These are phyloP conservation scores for Verticillium klebahnii DNA, from an alignment of 2,329 filamentous ascomycete genomes.

Conservation along the genomic window DNA sequence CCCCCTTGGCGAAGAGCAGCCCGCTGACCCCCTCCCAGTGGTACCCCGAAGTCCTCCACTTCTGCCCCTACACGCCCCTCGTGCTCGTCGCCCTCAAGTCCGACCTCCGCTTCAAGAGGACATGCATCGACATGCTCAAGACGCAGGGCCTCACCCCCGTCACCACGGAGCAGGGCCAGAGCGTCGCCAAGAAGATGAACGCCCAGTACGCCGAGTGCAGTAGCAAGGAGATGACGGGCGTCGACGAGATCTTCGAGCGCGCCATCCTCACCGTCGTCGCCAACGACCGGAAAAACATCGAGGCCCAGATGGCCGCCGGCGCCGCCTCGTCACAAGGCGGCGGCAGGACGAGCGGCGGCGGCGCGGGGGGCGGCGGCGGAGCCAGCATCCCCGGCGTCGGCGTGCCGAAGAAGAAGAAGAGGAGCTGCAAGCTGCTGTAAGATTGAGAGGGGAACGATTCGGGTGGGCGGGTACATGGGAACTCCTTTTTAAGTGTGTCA, in stretches of 20 bases:
- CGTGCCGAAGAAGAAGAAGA: constrained; percentile 76
- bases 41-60: constrained; percentile 98
- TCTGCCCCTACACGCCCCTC: constrained; percentile 94
- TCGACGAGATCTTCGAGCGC: constrained; percentile 92
- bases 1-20: constrained; percentile 18
- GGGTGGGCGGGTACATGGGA: neutral
- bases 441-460: constrained; percentile 6
- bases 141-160: constrained; percentile 95
- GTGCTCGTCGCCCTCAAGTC: constrained; percentile 96
- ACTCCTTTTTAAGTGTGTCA: neutral
- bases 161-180: constrained; percentile 81
- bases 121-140: constrained; percentile 97
- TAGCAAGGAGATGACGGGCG: constrained; percentile 93
- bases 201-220: constrained; percentile 98
- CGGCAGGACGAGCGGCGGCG: constrained; percentile 16
- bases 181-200: constrained; percentile 88
- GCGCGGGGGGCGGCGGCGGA: constrained; percentile 20
- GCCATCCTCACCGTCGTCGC: constrained; percentile 88
- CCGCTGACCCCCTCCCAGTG: constrained; percentile 55
- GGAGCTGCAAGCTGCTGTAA: constrained; percentile 76
- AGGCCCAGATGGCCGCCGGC: constrained; percentile 38
- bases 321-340: constrained; percentile 28
- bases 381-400: constrained; percentile 36
- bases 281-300: constrained; percentile 65
- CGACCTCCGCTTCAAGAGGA: constrained; percentile 90